Conservation (phyloP, 1,284 basidiomycete species). For the Cryptococcus sp. region DNA sequence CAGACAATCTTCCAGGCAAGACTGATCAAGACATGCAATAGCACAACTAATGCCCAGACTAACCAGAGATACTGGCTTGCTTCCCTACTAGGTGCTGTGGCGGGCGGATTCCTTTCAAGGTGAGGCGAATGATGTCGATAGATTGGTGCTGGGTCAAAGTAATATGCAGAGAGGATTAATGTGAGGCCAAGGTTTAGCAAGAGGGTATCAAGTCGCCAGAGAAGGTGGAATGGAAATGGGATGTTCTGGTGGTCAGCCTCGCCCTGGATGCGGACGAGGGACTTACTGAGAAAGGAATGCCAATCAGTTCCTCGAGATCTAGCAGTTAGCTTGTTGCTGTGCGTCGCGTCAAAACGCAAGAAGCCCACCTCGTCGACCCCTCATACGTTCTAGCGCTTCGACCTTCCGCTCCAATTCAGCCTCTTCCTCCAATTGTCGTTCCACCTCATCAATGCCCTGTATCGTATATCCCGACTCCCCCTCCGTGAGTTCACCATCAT, state of each 20-base stretch:
- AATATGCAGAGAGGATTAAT: conserved; percentile 45
- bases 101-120: conserved; percentile 1
- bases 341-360: background rate
- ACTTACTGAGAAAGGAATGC: conserved; percentile 43
- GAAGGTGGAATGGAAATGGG: conserved; percentile 42
- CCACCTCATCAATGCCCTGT: conserved; percentile 8
- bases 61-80: conserved; percentile 30
- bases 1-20: conserved; percentile 45
- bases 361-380: conserved; percentile 35
- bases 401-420: conserved; percentile 43
- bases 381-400: conserved; percentile 42
- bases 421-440: conserved; percentile 15
- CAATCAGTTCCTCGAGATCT: conserved; percentile 46
- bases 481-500: conserved; percentile 8
- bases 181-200: conserved; percentile 49
- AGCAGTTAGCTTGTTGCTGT: background rate
- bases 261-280: background rate
- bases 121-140: conserved; percentile 25
- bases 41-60: conserved; percentile 32
- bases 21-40: conserved; percentile 35
- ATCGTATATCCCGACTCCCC: conserved; percentile 2
- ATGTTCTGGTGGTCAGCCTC: conserved; percentile 32
- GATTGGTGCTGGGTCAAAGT: conserved; percentile 43
- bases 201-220: conserved; percentile 48
- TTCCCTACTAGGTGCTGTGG: conserved; percentile 7